Percentiles rank a stretch among this genome's conserved stretches.
These are phyloP conservation scores for Pseudogymnoascus sp. DNA, from an alignment of 2,329 filamentous ascomycete species.

Conservation along the genomic window DNA sequence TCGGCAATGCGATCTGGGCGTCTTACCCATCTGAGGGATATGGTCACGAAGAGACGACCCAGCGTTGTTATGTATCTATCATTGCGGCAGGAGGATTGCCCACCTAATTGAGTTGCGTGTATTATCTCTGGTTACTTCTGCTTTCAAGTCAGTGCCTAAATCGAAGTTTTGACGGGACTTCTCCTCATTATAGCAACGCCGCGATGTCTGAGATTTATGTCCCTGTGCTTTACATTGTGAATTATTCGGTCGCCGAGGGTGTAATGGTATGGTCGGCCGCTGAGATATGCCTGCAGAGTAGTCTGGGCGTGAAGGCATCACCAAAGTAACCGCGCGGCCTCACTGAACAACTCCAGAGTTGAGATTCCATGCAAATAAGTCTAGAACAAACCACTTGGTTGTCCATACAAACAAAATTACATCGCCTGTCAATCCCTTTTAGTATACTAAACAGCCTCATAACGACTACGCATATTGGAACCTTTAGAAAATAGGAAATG, in stretches of 20 bases:
- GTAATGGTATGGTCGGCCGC: neutral
- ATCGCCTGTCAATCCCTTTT: neutral
- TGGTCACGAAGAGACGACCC: slow-evolving; percentile 7
- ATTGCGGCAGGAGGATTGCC: slow-evolving; percentile 4
- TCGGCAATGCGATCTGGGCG: neutral
- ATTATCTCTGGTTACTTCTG: neutral
- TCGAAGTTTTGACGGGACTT: neutral
- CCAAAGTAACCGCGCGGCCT: neutral
- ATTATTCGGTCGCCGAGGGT: neutral
- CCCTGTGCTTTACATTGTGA: neutral
- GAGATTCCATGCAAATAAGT: neutral
- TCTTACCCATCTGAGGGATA: neutral
- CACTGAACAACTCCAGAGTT: neutral
- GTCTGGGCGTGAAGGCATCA: neutral
- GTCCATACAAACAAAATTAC: neutral
- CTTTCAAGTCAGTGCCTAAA: neutral
- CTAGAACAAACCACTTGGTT: neutral
- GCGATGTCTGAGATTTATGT: neutral
- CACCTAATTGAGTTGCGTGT: slow-evolving; percentile 3
- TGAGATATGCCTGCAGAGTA: neutral
- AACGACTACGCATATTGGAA: neutral
- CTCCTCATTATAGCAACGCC: neutral
- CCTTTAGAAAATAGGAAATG: neutral
- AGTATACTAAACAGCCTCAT: neutral
- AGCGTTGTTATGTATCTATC: slow-evolving; percentile 6